phyloP scores from a whole-genome alignment of 2,329 filamentous ascomycete species.

The Hypoxylon sp. region DNA sequence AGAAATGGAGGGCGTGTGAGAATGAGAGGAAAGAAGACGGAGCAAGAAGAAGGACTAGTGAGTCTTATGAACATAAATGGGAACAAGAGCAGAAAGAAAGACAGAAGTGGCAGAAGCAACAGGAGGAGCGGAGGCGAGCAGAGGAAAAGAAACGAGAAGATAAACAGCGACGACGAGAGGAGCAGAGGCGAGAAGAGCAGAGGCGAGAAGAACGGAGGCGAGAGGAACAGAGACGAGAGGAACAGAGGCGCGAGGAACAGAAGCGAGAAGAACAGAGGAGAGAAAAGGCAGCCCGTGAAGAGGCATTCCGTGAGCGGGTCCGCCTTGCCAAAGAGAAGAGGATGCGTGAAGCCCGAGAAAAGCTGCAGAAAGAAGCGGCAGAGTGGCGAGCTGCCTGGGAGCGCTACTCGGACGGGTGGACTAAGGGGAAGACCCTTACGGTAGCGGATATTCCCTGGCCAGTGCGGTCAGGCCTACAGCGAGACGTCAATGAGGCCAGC shows the following conservation, averaged over 20 bases:
- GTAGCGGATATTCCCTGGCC: conserved; percentile 29
- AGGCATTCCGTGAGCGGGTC: conserved; percentile 17
- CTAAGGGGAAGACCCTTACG: not conserved
- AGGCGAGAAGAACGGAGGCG: not conserved
- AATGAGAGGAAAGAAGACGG: not conserved
- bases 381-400: conserved; percentile 24
- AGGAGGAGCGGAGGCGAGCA: not conserved
- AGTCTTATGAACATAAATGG: not conserved
- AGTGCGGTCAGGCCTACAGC: conserved; percentile 26
- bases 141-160: conserved; percentile 1
- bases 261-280: conserved; percentile 7
- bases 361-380: conserved; percentile 18
- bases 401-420: conserved; percentile 22
- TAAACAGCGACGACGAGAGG: not conserved
- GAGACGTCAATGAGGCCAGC: conserved; percentile 27
- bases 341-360: conserved; percentile 17
- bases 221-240: conserved; percentile 1
- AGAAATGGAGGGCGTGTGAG: not conserved
- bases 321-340: conserved; percentile 9
- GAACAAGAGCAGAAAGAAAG: not conserved
- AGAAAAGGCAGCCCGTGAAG: conserved; percentile 16
- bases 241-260: conserved; percentile 10
- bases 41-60: not conserved
- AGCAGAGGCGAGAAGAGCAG: not conserved
- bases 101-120: not conserved